Conservation (phyloP, 1,139 yeast species). For the Torulaspora globosa region DNA sequence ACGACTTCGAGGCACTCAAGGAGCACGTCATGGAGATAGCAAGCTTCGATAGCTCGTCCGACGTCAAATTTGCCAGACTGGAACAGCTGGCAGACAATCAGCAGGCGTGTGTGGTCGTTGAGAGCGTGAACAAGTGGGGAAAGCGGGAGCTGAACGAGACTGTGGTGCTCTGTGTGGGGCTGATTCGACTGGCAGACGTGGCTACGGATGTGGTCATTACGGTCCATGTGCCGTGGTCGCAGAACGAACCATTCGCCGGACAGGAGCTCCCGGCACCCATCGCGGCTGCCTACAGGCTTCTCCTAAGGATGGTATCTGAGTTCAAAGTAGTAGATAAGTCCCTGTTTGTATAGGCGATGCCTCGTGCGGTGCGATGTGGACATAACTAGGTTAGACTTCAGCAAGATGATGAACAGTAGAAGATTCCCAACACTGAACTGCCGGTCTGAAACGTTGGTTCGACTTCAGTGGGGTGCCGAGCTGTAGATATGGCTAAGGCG, state of each 20-base stretch:
- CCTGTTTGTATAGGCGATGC: constrained; percentile 41
- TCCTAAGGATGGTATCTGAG: constrained; percentile 35
- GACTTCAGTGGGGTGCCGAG: not conserved
- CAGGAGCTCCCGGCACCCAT: constrained; percentile 30
- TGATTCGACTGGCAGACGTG: constrained; percentile 49
- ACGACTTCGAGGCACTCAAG: constrained; percentile 40
- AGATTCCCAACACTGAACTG: not conserved
- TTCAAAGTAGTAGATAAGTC: constrained; percentile 44
- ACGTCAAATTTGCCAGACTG: constrained; percentile 25
- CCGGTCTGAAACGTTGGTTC: not conserved
- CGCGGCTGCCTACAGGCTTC: constrained; percentile 33
- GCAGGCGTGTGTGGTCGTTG: constrained; percentile 23
- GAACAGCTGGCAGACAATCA: constrained; percentile 15
- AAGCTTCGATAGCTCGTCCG: constrained; percentile 37
- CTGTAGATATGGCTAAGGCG: constrained; percentile 12
- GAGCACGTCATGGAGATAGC: constrained; percentile 45
- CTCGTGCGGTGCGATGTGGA: constrained; percentile 4
- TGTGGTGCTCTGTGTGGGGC: constrained; percentile 48
- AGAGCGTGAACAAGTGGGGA: constrained; percentile 45
- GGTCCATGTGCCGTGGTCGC: constrained; percentile 48
- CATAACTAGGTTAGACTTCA: not conserved
- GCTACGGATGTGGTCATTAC: constrained; percentile 62
- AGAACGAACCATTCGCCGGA: constrained; percentile 12
- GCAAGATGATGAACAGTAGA: not conserved
- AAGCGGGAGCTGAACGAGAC: constrained; percentile 38